phyloP scores from a whole-genome alignment of 2,329 filamentous ascomycete species.

The Aspergillus ochraceoroseus region DNA sequence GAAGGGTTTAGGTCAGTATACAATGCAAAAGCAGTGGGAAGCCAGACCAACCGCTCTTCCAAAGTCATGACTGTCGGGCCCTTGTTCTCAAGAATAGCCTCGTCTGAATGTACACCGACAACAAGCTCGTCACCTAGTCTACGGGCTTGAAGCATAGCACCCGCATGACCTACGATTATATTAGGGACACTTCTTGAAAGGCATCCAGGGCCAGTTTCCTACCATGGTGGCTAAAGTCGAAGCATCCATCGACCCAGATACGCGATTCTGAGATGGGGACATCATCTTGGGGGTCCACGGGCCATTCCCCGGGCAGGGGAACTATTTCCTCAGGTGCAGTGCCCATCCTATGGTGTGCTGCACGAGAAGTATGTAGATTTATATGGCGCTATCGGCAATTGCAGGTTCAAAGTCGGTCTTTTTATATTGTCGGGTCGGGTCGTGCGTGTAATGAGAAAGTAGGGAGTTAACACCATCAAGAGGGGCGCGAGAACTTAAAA shows the following conservation, averaged over 20 bases:
- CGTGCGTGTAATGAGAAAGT: too few species aligned
- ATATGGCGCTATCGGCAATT: constrained; percentile 1
- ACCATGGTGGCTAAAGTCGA: constrained; percentile 98
- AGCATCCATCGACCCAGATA: constrained; percentile 98
- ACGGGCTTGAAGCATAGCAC: constrained; percentile 92
- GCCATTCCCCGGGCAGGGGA: constrained; percentile 56
- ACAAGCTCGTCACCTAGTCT: constrained; percentile 83
- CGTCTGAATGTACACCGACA: constrained; percentile 92
- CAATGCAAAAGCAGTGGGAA: neutral
- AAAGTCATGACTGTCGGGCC: constrained; percentile 96
- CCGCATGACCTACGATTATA: constrained; percentile 68
- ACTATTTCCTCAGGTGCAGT: constrained; percentile 35
- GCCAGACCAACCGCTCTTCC: constrained; percentile 62
- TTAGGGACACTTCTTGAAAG: constrained; percentile 4
- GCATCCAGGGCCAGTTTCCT: constrained; percentile 21
- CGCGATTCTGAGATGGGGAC: constrained; percentile 59
- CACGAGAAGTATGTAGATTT: neutral
- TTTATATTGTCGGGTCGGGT: too few species aligned
- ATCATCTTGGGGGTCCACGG: constrained; percentile 60
- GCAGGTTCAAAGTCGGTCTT: neutral
- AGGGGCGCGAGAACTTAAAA: neutral
- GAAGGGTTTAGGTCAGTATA: constrained; percentile 5
- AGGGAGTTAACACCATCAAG: neutral
- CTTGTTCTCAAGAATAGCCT: constrained; percentile 93
- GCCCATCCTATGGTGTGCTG: constrained; percentile 13